Evolutionary conservation across 768 basidiomycete species (phyloP), one percentile per base, ranked within the genome.

Genomic region (Tylopilus plumbeoviolaceoides): DNA sequence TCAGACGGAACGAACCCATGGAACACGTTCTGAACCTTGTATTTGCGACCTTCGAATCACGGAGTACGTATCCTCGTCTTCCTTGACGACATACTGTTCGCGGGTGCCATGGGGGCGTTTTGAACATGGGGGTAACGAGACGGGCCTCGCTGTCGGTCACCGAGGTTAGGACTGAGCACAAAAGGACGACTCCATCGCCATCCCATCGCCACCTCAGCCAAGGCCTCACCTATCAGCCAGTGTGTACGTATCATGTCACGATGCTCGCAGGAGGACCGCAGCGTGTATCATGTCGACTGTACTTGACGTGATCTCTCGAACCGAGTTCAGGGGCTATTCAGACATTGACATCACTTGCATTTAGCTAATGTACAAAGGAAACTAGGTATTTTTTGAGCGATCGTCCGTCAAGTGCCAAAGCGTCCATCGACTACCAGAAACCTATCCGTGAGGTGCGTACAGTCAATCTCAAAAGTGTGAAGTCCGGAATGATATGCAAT

Each of bases 371-470:
- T 33, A 20, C 11, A 30, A 41, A 23, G 23, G 48, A 23, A 20
- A 12, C 25, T 7, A 44, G 28, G 42, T 35, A 42, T 35, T 46
- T 44, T 51, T 47, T 51, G 15, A 43, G 25, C 50, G 38, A 58
- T 23, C 23, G 23, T 23, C 23, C 23, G 5, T 23, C 23, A 42
- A 51, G 55, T 66, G 60, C 64, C 21, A 61, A 55, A 67, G 47
- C 48, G 66, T 68, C 66, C 66, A 44, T 66, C 36, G 39, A 68
- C 55, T 63, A 66, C 56, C 42, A 60, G 54, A 59, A 58, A 11
- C 30, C 43, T 55, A 60, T 65, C 61, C 63, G 20, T 67, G 56
- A 51, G 55, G 20, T 46, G 44, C 44, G 50, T 62, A 56, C 57
- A 56, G 43, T 50, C 54, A 51, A 39, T 47, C 39, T 46, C 18